Base-by-base conservation (phyloP, 2,329 filamentous ascomycete genomes). In the Pseudofabraea citricarpa region DNA sequence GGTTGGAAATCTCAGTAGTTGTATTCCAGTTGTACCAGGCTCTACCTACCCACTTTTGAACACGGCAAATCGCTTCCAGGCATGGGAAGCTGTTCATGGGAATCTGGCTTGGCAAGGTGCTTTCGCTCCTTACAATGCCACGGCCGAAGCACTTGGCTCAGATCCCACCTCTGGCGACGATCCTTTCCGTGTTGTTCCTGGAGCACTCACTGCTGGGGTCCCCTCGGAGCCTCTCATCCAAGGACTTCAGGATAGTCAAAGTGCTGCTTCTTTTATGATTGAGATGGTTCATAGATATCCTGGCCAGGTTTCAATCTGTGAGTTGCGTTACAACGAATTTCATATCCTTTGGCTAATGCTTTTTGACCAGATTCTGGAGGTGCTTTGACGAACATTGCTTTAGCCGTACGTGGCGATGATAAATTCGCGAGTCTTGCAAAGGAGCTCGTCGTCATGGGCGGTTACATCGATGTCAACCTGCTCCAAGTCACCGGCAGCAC, bases 391-490 rank as follows among this genome's bases (percentile, higher is more conserved):
- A 75, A 74, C 47, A 58, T 75, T 24, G 72, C 71, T 3, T 53
- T 74, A 39, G 72, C 72, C 2, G 59, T 68, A 19, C 63, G 68
- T 5, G 57, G 72, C 51, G 70, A 75, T 53, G 58, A 68, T 3
- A 56, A 60, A 9, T 75, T 75, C 51, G 70, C 72, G 2, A 61
- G 60, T 19, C 55, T 69, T 37, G 63, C 69, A 5, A 72, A 70
- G 50, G 68, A 69, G 22, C 58, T 75, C 3, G 61, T 72, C 20
- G 64, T 74, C 40, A 75, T 75, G 71, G 71, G 72, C 41, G 70
- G 71, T 2, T 74, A 71, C 50, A 52, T 74, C 18, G 72, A 75
- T 52, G 57, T 63, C 5, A 68, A 64, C 19, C 55, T 69, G 35
- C 50, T 64, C 29, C 47, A 60, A 51, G 58, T 55, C 4, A 59